Conservation (phyloP, 805 yeast species). For the Komagataella populi region DNA sequence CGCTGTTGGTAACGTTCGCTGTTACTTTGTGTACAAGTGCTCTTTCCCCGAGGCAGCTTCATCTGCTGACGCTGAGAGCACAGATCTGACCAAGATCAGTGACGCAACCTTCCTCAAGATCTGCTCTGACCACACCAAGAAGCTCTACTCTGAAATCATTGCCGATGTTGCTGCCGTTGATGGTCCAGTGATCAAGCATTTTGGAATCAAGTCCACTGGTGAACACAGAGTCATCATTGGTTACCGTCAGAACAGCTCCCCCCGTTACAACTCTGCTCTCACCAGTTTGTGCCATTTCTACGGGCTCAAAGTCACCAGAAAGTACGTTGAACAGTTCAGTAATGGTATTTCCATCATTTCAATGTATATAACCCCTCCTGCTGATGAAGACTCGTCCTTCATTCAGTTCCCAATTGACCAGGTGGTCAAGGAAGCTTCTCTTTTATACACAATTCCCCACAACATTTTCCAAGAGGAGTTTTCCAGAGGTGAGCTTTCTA, state of each 20-base stretch:
- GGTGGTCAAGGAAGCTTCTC: slow-evolving; percentile 86
- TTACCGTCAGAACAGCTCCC: slow-evolving; percentile 70
- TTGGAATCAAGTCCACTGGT: slow-evolving; percentile 62
- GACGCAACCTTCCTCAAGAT: slow-evolving; percentile 68
- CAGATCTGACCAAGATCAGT: slow-evolving; percentile 54
- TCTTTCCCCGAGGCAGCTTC: slow-evolving; percentile 23
- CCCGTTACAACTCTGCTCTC: slow-evolving; percentile 79
- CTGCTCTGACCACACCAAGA: slow-evolving; percentile 69
- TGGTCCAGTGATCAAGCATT: slow-evolving; percentile 89
- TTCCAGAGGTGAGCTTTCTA: slow-evolving; percentile 63
- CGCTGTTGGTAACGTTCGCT: slow-evolving; percentile 37
- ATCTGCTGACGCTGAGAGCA: slow-evolving; percentile 18
- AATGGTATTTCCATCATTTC: slow-evolving; percentile 83
- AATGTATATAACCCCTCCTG: slow-evolving; percentile 63
- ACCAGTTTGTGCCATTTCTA: slow-evolving; percentile 81
- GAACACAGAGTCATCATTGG: slow-evolving; percentile 88
- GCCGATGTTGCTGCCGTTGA: slow-evolving; percentile 55
- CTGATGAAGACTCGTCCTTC: slow-evolving; percentile 25
- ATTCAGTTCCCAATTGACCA: slow-evolving; percentile 74
- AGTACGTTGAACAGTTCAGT: slow-evolving; percentile 88
- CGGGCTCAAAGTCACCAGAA: slow-evolving; percentile 71
- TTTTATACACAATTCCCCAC: slow-evolving; percentile 83
- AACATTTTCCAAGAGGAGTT: slow-evolving; percentile 67
- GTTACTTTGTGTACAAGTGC: slow-evolving; percentile 78
- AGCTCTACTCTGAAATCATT: slow-evolving; percentile 61